Evolutionary conservation across 2,329 filamentous ascomycete genomes (phyloP).

Genomic region (Diplodia intermedia): DNA sequence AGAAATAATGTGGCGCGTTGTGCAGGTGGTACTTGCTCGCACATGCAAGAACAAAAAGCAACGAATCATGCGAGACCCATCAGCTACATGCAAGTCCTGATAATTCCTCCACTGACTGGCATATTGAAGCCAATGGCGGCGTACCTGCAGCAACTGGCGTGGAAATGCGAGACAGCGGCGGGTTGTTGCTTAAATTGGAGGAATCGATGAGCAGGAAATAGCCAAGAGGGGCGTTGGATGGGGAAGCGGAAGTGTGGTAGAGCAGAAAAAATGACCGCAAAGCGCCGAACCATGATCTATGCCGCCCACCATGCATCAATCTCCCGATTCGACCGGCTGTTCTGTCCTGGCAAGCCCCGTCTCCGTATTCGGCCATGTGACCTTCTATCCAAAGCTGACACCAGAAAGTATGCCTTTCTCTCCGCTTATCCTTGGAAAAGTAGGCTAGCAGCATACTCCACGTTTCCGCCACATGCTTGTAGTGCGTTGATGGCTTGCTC

Average conservation of each 20-base stretch:
- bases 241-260: slow-evolving; percentile 15
- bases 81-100: background rate
- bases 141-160: background rate
- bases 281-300: slow-evolving; percentile 33
- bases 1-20: background rate
- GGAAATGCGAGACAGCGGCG: slow-evolving; percentile 1
- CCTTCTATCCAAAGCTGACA: background rate
- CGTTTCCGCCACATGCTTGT: slow-evolving; percentile 81
- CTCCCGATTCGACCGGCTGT: slow-evolving; percentile 11
- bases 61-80: background rate
- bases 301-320: slow-evolving; percentile 31
- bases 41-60: background rate
- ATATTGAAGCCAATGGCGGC: background rate
- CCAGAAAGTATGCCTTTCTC: slow-evolving; percentile 49
- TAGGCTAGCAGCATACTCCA: slow-evolving; percentile 85
- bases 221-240: slow-evolving; percentile 16
- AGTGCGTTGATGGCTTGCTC: slow-evolving; percentile 81
- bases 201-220: slow-evolving; percentile 2
- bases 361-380: background rate
- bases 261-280: slow-evolving; percentile 19
- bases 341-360: background rate
- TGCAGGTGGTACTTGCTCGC: background rate
- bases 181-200: slow-evolving; percentile 6
- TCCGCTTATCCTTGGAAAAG: slow-evolving; percentile 59
- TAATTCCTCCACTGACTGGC: background rate